phyloP scores from a whole-genome alignment of 768 basidiomycete species.

The Lenzites betulinus region DNA sequence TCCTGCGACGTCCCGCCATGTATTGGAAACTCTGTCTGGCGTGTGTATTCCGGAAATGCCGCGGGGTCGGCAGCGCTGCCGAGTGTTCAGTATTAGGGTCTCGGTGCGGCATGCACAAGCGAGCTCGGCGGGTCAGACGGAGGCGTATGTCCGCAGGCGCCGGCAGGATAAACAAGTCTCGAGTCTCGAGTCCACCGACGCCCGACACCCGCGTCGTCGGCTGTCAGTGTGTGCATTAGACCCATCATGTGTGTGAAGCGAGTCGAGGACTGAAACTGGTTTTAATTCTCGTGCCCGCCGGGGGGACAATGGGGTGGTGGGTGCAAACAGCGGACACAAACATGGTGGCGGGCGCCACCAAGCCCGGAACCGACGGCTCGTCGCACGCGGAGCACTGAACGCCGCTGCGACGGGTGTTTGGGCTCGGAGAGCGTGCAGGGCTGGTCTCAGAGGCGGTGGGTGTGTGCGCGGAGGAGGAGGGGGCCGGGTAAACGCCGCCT shows the following conservation, averaged over 20 bases:
- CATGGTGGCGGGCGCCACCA: slow-evolving; percentile 8
- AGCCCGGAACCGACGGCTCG: slow-evolving; percentile 1
- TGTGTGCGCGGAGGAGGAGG: too few relatives aligned
- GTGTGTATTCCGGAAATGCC: background rate
- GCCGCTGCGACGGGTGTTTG: background rate
- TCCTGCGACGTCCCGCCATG: slow-evolving; percentile 12
- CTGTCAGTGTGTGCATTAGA: background rate
- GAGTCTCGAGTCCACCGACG: background rate
- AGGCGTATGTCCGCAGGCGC: background rate
- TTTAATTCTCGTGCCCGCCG: background rate
- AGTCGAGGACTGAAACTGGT: background rate
- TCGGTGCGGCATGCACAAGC: background rate
- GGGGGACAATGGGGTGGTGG: slow-evolving; percentile 3
- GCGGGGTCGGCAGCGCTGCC: slow-evolving; percentile 3
- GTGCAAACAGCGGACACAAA: slow-evolving; percentile 14
- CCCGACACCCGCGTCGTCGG: background rate
- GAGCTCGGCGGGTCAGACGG: background rate
- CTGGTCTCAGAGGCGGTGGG: background rate
- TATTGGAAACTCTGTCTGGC: slow-evolving; percentile 9
- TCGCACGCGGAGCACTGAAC: background rate
- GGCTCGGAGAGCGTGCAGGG: too few relatives aligned
- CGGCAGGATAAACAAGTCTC: background rate
- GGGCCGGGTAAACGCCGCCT: slow-evolving; percentile 3
- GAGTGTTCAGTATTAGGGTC: background rate
- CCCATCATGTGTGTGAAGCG: background rate